Evolutionary conservation across 1,284 basidiomycete genomes (phyloP).

Genomic region (Stereum hirsutum): DNA sequence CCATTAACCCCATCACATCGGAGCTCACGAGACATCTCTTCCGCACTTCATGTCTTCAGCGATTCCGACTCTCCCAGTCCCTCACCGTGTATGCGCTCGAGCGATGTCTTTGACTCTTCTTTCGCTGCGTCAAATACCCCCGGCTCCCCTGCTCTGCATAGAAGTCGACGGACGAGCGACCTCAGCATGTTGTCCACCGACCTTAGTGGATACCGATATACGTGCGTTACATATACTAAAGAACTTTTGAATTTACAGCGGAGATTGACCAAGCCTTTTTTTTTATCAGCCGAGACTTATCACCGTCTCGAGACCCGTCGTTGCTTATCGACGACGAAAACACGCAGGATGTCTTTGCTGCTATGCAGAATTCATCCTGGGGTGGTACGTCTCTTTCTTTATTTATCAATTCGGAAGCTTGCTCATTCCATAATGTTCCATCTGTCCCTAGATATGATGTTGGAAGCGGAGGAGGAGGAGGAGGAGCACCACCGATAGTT

Average conservation of each 20-base stretch:
- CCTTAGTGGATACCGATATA: conserved; percentile 32
- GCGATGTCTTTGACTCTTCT: conserved; percentile 37
- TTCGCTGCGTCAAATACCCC: conserved; percentile 27
- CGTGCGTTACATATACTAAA: conserved; percentile 27
- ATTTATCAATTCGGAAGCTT: not conserved
- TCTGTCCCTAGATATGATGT: conserved; percentile 38
- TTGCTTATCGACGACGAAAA: conserved; percentile 35
- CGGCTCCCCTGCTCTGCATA: conserved; percentile 35
- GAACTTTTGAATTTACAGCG: not conserved
- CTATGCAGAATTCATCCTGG: conserved; percentile 63
- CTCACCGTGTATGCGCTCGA: conserved; percentile 20
- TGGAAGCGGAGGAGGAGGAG: conserved; percentile 45
- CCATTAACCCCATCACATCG: conserved; percentile 35
- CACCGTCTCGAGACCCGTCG: conserved; percentile 26
- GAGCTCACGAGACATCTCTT: conserved; percentile 46
- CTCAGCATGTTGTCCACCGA: conserved; percentile 53
- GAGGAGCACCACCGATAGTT: conserved; percentile 25
- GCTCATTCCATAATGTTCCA: not conserved
- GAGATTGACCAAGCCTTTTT: conserved; percentile 1
- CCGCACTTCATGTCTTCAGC: conserved; percentile 18
- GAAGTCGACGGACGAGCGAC: conserved; percentile 47
- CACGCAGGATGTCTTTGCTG: conserved; percentile 41
- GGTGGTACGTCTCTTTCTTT: conserved; percentile 37
- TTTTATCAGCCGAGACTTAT: conserved; percentile 32
- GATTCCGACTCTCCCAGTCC: conserved; percentile 30